phyloP scores from a whole-genome alignment of 2,329 filamentous ascomycete genomes.

The Aspergillus luchuensis region DNA sequence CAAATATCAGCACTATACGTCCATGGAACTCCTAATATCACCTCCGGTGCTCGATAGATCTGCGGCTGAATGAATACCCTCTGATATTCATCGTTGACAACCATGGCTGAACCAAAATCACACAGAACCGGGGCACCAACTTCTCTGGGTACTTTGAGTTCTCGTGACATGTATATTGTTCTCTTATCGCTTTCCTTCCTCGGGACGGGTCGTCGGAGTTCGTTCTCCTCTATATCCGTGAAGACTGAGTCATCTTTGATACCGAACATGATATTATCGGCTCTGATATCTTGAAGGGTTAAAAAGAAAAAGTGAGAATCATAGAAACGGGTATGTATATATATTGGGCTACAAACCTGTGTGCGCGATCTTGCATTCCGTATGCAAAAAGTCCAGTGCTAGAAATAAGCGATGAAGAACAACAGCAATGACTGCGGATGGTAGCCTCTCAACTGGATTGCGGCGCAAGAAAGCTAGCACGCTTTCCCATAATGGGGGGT shows the following conservation, averaged over 20 bases:
- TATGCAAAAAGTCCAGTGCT: constrained; percentile 51
- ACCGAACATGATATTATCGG: constrained; percentile 52
- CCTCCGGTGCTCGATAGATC: constrained; percentile 46
- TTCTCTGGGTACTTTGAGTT: constrained; percentile 38
- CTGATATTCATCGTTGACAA: constrained; percentile 37
- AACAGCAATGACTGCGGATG: constrained; percentile 36
- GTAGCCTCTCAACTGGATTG: constrained; percentile 44
- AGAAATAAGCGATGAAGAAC: constrained; percentile 46
- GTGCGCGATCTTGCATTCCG: constrained; percentile 50
- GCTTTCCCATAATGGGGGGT: constrained; percentile 49
- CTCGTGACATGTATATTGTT: constrained; percentile 48
- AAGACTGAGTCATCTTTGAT: constrained; percentile 47
- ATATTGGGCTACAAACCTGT: constrained; percentile 40
- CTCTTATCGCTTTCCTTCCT: constrained; percentile 47
- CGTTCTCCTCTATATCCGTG: constrained; percentile 43
- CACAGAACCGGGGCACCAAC: constrained; percentile 46
- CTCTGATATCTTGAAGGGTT: constrained; percentile 44
- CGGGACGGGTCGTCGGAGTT: constrained; percentile 44
- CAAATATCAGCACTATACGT: constrained; percentile 54
- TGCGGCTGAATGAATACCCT: constrained; percentile 32
- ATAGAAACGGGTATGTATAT: neutral
- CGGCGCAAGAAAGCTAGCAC: constrained; percentile 42
- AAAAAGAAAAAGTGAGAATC: constrained; percentile 9
- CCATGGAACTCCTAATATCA: constrained; percentile 53
- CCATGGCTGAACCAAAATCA: constrained; percentile 53